These are phyloP conservation scores for Sclerotinia borealis DNA, from an alignment of 2,329 filamentous ascomycete species.

Conservation along the genomic window DNA sequence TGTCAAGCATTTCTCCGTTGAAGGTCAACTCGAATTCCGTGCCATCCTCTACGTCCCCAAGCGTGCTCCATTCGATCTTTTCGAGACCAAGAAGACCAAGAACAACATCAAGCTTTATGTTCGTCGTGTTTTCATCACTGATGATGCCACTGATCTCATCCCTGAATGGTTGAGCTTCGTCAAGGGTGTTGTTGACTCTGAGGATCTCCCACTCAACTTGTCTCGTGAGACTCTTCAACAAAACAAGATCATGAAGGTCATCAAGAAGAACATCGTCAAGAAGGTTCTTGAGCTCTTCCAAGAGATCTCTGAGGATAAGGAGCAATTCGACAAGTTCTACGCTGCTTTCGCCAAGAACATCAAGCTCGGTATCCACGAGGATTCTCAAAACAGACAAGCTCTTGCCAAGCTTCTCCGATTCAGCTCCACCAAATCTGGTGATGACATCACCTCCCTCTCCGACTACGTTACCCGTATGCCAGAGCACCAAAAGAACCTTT, in stretches of 20 bases:
- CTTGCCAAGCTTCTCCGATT: constrained; percentile 98
- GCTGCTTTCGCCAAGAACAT: constrained; percentile 99
- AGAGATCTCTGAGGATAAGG: constrained; percentile 98
- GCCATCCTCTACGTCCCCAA: constrained; percentile 99
- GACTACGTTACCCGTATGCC: constrained; percentile 99
- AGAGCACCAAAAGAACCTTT: constrained; percentile 99
- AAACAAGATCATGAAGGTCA: constrained; percentile 99
- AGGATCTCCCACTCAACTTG: constrained; percentile 98
- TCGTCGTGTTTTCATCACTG: constrained; percentile 99
- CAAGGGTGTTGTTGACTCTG: constrained; percentile 99
- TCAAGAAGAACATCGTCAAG: constrained; percentile 99
- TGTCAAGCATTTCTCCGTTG: constrained; percentile 99
- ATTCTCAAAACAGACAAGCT: constrained; percentile 87
- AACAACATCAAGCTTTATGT: constrained; percentile 99
- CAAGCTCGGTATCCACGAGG: constrained; percentile 99
- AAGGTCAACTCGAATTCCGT: constrained; percentile 99
- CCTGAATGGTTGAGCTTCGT: constrained; percentile 99
- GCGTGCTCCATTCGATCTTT: constrained; percentile 98
- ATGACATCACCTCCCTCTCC: constrained; percentile 86
- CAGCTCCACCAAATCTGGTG: constrained; percentile 97
- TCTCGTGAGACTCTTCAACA: constrained; percentile 99
- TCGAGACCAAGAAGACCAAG: constrained; percentile 99
- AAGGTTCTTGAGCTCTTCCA: constrained; percentile 99
- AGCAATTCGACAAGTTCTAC: constrained; percentile 99
- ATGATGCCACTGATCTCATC: constrained; percentile 97